These are phyloP conservation scores for Citrus hindsii DNA, from an alignment of 345 rosid species.

Conservation along the genomic window DNA sequence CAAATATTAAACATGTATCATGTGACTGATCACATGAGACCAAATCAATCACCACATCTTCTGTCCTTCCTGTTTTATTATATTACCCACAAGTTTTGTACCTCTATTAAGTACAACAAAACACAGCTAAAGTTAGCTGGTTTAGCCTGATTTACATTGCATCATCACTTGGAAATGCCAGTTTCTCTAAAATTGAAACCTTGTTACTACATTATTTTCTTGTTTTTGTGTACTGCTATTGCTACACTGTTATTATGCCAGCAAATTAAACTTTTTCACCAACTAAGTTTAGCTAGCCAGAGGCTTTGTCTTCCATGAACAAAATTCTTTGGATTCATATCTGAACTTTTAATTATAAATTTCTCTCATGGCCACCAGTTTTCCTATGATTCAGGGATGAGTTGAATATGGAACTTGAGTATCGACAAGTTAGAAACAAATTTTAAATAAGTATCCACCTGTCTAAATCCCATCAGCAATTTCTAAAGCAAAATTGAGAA, in stretches of 20 bases:
- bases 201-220: background rate
- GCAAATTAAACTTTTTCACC: background rate
- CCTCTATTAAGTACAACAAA: conserved; percentile 2
- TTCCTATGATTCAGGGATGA: conserved; percentile 14
- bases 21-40: conserved; percentile 41
- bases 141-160: conserved; percentile 19
- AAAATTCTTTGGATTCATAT: conserved; percentile 5
- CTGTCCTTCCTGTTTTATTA: conserved; percentile 16
- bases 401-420: conserved; percentile 10
- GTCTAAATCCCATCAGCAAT: conserved; percentile 1
- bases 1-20: conserved; percentile 25
- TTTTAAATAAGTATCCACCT: conserved; percentile 11
- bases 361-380: conserved; percentile 8
- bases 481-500: background rate
- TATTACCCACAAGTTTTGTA: conserved; percentile 6
- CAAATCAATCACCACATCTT: conserved; percentile 25
- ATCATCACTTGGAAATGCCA: conserved; percentile 17
- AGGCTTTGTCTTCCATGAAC: conserved; percentile 12
- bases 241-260: background rate
- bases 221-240: background rate
- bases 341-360: background rate
- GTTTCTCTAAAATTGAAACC: background rate
- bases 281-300: conserved; percentile 14
- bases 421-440: background rate
- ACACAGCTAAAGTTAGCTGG: conserved; percentile 30